These are phyloP conservation scores for Mycena polygramma DNA, from an alignment of 768 basidiomycete genomes.

Conservation along the genomic window DNA sequence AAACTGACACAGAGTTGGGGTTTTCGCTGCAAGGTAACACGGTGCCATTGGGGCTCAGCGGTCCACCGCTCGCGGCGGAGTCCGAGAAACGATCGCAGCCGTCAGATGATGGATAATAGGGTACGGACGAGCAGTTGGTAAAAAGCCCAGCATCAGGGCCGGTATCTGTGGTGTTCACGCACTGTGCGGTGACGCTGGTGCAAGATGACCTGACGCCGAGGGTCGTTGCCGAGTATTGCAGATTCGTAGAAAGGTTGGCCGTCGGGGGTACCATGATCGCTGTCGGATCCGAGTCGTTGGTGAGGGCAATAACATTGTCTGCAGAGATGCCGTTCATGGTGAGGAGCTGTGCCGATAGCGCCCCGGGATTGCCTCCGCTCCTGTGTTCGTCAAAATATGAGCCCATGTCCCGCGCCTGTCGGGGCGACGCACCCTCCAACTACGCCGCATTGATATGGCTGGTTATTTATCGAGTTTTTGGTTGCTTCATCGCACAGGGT, in stretches of 20 bases:
- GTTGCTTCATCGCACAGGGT: not conserved
- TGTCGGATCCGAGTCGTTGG: conserved; percentile 12
- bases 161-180: not conserved
- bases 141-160: not conserved
- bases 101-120: not conserved
- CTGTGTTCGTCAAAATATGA: not conserved
- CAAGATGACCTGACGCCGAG: conserved; percentile 15
- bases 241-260: not conserved
- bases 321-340: conserved; percentile 17
- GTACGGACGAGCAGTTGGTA: not conserved
- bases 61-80: not conserved
- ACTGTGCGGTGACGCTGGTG: conserved; percentile 13
- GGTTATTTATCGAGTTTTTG: not conserved
- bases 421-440: not conserved
- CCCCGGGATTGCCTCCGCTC: not conserved
- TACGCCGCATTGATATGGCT: conserved; percentile 20
- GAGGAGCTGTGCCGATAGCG: not conserved
- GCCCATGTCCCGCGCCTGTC: not conserved
- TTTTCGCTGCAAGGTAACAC: not conserved
- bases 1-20: not conserved
- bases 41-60: not conserved
- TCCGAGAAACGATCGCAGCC: not conserved
- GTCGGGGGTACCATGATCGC: conserved; percentile 25
- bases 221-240: conserved; percentile 2
- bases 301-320: conserved; percentile 2